Conservation (phyloP, 371 early-diverging fungal species). For the Blakeslea trispora region DNA sequence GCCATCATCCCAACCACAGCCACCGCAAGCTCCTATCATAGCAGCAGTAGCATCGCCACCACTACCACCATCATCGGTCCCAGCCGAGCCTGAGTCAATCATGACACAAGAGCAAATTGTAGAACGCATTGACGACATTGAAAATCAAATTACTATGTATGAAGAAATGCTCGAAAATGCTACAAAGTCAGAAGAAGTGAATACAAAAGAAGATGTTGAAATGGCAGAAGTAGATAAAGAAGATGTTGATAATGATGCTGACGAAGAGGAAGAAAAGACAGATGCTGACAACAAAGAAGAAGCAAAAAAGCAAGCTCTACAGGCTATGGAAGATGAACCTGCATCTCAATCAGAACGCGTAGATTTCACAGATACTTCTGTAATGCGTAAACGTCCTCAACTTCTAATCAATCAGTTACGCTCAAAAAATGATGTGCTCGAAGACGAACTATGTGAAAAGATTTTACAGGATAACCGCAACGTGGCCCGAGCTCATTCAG, state of each 20-base stretch:
- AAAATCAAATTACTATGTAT: constrained; percentile 48
- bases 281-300: constrained; percentile 29
- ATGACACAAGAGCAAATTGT: constrained; percentile 54
- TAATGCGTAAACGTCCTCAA: constrained; percentile 49
- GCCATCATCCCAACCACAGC: too few relatives aligned
- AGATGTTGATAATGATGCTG: constrained; percentile 19
- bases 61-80: not conserved
- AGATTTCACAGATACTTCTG: constrained; percentile 26
- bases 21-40: not conserved
- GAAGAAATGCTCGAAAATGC: constrained; percentile 46
- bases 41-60: constrained; percentile 32
- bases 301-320: constrained; percentile 45
- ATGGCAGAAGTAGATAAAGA: constrained; percentile 26
- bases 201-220: constrained; percentile 14
- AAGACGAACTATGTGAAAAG: constrained; percentile 48
- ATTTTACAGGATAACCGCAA: constrained; percentile 64
- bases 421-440: constrained; percentile 37
- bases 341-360: constrained; percentile 27
- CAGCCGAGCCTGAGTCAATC: not conserved
- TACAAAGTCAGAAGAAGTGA: constrained; percentile 12
- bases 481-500: constrained; percentile 53
- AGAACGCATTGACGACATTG: constrained; percentile 53
- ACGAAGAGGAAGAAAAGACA: not conserved
- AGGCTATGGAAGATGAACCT: constrained; percentile 38
- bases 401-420: constrained; percentile 46